Base-by-base conservation (phyloP, 1,139 yeast species). In the Yamadazyma blattariae region DNA sequence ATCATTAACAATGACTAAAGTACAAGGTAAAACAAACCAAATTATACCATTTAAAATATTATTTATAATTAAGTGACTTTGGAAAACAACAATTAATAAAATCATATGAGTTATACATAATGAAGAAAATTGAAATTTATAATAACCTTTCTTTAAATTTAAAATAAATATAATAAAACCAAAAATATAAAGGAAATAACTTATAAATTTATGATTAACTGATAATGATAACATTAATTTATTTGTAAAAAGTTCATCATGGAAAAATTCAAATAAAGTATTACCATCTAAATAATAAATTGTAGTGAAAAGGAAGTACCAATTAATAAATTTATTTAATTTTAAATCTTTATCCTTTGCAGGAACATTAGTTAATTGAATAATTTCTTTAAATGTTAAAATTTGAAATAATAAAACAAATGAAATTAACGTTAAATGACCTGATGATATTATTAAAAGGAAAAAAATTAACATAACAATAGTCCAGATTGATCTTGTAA, bases 61-160 rank as follows among this genome's bases (percentile, higher is more conserved):
- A 54, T 82, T 87, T 49, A 88, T 89, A 53, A 94, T 86, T 57
- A 92, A 79, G 59, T 92, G 96, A 29, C 95, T 92, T 65, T 94
- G 98, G 64, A 87, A 81, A 24, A 94, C 96, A 41, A 92, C 96
- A 44, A 92, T 65, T 44, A 92, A 64, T 47, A 94, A 66, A 17
- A 95, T 89, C 96, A 90, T 89, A 59, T 92, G 97, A 2, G 97
- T 90, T 40, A 87, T 77, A 60, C 96, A 88, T 51, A 92, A 77
- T 54, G 94, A 96, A 19, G 94, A 88, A 67, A 92, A 90, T 63
- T 92, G 99, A 65, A 88, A 89, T 56, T 79, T 82, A 59, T 88
- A 82, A 57, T 79, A 85, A 22, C 96, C 97, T 57, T 86, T 90
- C 51, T 90, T 85, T 56, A 92, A 71, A 36, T 96, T 85, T 52